phyloP scores from a whole-genome alignment of 2,329 filamentous ascomycete genomes.

The Coniella lustricola region DNA sequence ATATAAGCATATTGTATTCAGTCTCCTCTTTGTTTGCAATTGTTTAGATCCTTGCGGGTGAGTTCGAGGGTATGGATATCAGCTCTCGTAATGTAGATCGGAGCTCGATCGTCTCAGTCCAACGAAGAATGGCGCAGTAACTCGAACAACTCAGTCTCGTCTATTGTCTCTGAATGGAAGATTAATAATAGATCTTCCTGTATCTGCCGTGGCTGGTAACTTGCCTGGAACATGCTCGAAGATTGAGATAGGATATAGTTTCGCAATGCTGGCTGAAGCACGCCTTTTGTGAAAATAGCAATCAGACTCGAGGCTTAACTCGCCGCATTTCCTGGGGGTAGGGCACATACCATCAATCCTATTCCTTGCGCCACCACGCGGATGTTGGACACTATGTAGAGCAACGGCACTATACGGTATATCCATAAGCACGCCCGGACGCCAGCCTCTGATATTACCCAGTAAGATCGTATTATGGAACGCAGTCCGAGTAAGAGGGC shows the following conservation, averaged over 20 bases:
- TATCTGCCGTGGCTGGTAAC: conserved; percentile 1
- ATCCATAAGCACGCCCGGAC: not conserved
- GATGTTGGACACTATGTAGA: not conserved
- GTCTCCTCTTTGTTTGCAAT: too few relatives aligned
- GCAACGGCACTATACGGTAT: not conserved
- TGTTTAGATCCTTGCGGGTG: too few relatives aligned
- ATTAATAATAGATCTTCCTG: too few relatives aligned
- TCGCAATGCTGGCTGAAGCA: not conserved
- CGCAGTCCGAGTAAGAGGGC: not conserved
- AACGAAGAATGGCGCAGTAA: too few relatives aligned
- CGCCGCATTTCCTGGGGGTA: not conserved
- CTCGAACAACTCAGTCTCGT: too few relatives aligned
- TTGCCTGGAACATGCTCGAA: not conserved
- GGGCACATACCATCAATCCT: not conserved
- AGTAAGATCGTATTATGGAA: not conserved
- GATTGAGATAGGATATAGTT: conserved; percentile 2
- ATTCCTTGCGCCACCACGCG: not conserved
- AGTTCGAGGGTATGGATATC: too few relatives aligned
- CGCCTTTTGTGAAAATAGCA: not conserved
- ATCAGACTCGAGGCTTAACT: not conserved
- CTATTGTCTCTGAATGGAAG: too few relatives aligned
- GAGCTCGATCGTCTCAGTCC: too few relatives aligned
- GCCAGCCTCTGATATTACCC: not conserved
- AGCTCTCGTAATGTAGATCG: too few relatives aligned
- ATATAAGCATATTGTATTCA: too few relatives aligned